These are phyloP conservation scores for Crithidia sp. DNA, from an alignment of 208 protist genomes.

Conservation along the genomic window DNA sequence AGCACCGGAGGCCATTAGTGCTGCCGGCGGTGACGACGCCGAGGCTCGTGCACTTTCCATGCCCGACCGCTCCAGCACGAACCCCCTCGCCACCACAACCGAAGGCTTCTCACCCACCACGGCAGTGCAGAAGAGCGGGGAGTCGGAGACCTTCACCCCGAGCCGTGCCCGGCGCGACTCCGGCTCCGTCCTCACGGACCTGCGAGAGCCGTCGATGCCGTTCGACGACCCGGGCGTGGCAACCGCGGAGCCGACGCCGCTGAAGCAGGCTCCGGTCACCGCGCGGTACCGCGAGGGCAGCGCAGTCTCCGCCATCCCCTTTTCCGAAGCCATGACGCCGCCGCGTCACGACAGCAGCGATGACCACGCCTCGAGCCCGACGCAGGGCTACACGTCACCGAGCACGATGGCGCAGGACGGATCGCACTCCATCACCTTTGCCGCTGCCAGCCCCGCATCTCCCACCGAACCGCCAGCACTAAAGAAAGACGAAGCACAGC, in stretches of 20 bases:
- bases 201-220: slow-evolving; percentile 21
- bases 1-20: neutral
- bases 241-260: slow-evolving; percentile 48
- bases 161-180: neutral
- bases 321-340: slow-evolving; percentile 12
- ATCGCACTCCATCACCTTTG: no score
- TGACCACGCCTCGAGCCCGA: neutral
- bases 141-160: slow-evolving; percentile 6
- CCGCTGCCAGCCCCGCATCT: neutral
- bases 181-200: slow-evolving; percentile 3
- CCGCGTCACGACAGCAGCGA: slow-evolving; percentile 4
- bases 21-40: no score
- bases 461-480: neutral
- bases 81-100: neutral
- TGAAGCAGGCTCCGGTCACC: slow-evolving; percentile 35
- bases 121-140: neutral
- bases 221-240: slow-evolving; percentile 35
- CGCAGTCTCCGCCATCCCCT: neutral
- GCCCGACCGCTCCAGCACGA: slow-evolving; percentile 15
- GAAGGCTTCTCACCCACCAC: neutral
- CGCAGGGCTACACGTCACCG: slow-evolving; percentile 2
- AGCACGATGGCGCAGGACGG: neutral
- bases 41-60: neutral
- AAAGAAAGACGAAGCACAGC: neutral
- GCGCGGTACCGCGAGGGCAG: slow-evolving; percentile 36